Conservation (phyloP, 768 basidiomycete species). For the Tylopilus intermedius region DNA sequence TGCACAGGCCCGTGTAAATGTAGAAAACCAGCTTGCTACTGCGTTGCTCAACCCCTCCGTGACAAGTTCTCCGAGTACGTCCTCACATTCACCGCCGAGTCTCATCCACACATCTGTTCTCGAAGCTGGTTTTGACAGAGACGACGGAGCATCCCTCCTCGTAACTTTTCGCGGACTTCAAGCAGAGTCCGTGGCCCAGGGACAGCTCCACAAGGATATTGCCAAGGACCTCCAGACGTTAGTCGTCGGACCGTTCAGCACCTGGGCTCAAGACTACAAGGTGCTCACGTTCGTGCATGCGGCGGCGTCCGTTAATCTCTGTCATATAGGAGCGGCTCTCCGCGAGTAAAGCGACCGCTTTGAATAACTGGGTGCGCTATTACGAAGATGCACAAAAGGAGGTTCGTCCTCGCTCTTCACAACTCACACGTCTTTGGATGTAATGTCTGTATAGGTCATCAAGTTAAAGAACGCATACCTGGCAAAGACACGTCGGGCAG, state of each 20-base stretch:
- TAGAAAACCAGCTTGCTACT: conserved; percentile 62
- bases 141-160: conserved; percentile 80
- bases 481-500: conserved; percentile 73
- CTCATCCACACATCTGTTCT: conserved; percentile 7
- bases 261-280: conserved; percentile 75
- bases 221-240: conserved; percentile 70
- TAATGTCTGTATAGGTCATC: conserved; percentile 35
- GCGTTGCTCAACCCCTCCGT: conserved; percentile 49
- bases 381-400: conserved; percentile 70
- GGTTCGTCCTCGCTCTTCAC: conserved; percentile 34
- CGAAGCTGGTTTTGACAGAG: conserved; percentile 66
- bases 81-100: not conserved
- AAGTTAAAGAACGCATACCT: conserved; percentile 77
- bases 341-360: conserved; percentile 50
- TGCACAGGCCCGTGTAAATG: conserved; percentile 64
- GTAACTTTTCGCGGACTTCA: conserved; percentile 79
- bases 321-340: conserved; percentile 52
- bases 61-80: conserved; percentile 47
- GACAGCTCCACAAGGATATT: conserved; percentile 65
- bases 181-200: conserved; percentile 64
- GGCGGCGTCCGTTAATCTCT: conserved; percentile 12
- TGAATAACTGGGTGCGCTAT: conserved; percentile 62
- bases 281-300: conserved; percentile 30
- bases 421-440: not conserved
- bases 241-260: conserved; percentile 75